Conservation (phyloP, 2,329 filamentous ascomycete genomes). For the Stemphylium lycopersici region DNA sequence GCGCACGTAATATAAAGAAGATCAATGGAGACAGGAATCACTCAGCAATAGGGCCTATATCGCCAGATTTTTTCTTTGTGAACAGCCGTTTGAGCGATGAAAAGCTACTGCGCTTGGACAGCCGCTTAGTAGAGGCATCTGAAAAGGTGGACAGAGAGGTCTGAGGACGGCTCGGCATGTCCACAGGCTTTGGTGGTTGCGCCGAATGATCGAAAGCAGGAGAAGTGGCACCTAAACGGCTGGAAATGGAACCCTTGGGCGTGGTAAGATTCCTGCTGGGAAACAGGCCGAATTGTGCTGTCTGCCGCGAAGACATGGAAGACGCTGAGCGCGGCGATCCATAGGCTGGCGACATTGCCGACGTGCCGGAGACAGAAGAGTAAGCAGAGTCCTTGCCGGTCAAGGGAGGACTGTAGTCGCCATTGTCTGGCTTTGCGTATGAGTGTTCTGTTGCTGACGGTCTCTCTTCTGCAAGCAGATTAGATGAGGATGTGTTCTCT, state of each 20-base stretch:
- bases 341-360: slow-evolving; percentile 36
- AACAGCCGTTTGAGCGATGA: slow-evolving; percentile 46
- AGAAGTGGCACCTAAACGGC: slow-evolving; percentile 34
- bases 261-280: slow-evolving; percentile 41
- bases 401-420: slow-evolving; percentile 39
- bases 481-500: slow-evolving; percentile 18
- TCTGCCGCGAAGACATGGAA: slow-evolving; percentile 37
- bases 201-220: slow-evolving; percentile 22
- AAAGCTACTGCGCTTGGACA: slow-evolving; percentile 44
- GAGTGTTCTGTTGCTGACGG: slow-evolving; percentile 14
- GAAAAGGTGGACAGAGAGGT: slow-evolving; percentile 38
- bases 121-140: slow-evolving; percentile 26
- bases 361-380: slow-evolving; percentile 46
- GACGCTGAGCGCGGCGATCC: slow-evolving; percentile 39
- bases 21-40: slow-evolving; percentile 20
- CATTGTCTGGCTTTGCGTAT: slow-evolving; percentile 18
- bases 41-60: slow-evolving; percentile 44
- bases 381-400: slow-evolving; percentile 49
- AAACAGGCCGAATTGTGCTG: slow-evolving; percentile 45
- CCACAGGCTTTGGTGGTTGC: slow-evolving; percentile 22
- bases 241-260: slow-evolving; percentile 41
- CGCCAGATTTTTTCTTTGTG: slow-evolving; percentile 41
- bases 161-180: slow-evolving; percentile 32
- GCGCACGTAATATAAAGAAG: slow-evolving; percentile 18
- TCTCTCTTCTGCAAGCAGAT: slow-evolving; percentile 19